phyloP scores from a whole-genome alignment of 148 eudicot species.

The Diospyros kaki region DNA sequence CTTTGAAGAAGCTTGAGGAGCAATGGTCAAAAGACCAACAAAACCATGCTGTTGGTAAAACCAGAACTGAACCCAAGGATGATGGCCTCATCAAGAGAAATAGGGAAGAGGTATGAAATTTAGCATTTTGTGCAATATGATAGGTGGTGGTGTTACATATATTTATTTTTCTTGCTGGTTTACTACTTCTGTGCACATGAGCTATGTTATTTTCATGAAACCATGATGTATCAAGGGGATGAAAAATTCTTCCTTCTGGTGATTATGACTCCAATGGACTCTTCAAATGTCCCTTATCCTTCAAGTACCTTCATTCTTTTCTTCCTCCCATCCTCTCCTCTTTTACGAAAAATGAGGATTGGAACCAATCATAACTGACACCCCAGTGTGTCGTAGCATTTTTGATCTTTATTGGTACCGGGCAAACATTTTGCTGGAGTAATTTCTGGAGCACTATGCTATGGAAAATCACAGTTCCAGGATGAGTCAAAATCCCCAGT shows the following conservation, averaged over 20 bases:
- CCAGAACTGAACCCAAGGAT: conserved; percentile 29
- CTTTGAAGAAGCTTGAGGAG: conserved; percentile 71
- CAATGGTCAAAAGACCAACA: conserved; percentile 50
- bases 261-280: background rate
- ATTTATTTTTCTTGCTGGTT: background rate
- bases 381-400: too few relatives aligned
- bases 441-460: too few relatives aligned
- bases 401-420: too few relatives aligned
- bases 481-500: too few relatives aligned
- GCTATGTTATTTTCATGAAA: background rate
- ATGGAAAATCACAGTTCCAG: too few relatives aligned
- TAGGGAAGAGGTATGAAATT: conserved; percentile 38
- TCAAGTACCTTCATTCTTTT: background rate
- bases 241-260: background rate
- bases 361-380: too few relatives aligned
- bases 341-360: too few relatives aligned
- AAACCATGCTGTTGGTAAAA: conserved; percentile 37
- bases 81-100: conserved; percentile 27
- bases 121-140: background rate
- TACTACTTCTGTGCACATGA: background rate
- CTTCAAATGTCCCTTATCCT: background rate
- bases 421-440: too few relatives aligned
- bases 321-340: background rate
- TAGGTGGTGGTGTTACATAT: background rate
- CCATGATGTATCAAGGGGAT: background rate